Evolutionary conservation across 208 protist species (phyloP).

Genomic region (Sergeia podlipaevii): DNA sequence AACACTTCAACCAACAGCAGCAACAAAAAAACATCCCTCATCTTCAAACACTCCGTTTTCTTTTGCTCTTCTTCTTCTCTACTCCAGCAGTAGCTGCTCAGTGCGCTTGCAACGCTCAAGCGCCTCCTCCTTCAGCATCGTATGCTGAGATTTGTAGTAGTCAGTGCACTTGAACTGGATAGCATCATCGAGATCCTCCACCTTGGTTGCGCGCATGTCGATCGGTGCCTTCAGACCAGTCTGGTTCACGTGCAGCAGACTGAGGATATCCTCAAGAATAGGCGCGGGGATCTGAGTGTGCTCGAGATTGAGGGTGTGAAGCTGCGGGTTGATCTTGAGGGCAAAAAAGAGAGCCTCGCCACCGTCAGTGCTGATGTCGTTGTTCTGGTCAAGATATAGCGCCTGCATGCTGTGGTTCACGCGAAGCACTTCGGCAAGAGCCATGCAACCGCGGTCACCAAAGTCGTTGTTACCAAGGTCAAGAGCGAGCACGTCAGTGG

Average conservation of each 20-base stretch:
- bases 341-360: slow-evolving; percentile 72
- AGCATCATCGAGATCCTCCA: slow-evolving; percentile 54
- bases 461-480: slow-evolving; percentile 79
- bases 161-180: slow-evolving; percentile 73
- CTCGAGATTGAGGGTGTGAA: slow-evolving; percentile 59
- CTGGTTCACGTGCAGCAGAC: slow-evolving; percentile 83
- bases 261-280: slow-evolving; percentile 64
- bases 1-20: background rate
- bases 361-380: slow-evolving; percentile 42
- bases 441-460: slow-evolving; percentile 60
- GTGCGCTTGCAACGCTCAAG: slow-evolving; percentile 28
- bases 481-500: slow-evolving; percentile 40
- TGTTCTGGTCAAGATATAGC: slow-evolving; percentile 73
- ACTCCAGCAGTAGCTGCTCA: slow-evolving; percentile 27
- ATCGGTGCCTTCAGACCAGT: slow-evolving; percentile 33
- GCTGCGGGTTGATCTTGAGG: slow-evolving; percentile 72
- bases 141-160: slow-evolving; percentile 52
- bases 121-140: slow-evolving; percentile 46
- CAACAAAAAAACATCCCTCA: background rate
- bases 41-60: slow-evolving; percentile 9
- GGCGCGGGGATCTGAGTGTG: slow-evolving; percentile 52
- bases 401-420: slow-evolving; percentile 66
- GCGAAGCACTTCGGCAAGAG: slow-evolving; percentile 76
- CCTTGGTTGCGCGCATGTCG: slow-evolving; percentile 41
- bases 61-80: slow-evolving; percentile 3